Percentiles rank a stretch among this genome's conserved stretches.
These are phyloP conservation scores for Colletotrichum sp. DNA, from an alignment of 2,329 filamentous ascomycete species.

Conservation along the genomic window DNA sequence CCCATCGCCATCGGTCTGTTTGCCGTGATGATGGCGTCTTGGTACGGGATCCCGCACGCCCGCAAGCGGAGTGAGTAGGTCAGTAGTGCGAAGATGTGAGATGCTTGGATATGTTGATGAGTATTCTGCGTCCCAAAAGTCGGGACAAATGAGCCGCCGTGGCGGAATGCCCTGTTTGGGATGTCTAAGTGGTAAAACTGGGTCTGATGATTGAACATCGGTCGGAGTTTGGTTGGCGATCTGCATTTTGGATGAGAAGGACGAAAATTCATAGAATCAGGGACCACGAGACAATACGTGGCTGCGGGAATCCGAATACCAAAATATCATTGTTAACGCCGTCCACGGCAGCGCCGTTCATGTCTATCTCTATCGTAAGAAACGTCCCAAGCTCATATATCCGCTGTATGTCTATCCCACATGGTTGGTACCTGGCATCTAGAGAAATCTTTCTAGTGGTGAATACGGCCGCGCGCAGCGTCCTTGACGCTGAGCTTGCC, in stretches of 20 bases:
- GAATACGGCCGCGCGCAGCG: constrained; percentile 59
- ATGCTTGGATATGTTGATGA: no score
- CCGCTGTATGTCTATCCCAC: not conserved
- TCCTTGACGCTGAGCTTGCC: constrained; percentile 75
- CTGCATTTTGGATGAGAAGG: not conserved
- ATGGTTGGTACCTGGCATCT: not conserved
- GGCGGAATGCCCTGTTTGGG: not conserved
- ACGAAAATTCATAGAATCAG: not conserved
- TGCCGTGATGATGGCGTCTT: constrained; percentile 68
- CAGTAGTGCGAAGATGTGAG: not conserved
- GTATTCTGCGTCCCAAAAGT: not conserved
- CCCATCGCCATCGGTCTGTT: constrained; percentile 73
- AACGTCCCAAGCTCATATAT: not conserved
- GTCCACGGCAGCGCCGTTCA: not conserved
- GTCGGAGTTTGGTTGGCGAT: not conserved
- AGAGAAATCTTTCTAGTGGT: not conserved
- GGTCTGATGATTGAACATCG: not conserved
- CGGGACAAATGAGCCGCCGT: not conserved
- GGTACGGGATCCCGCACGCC: constrained; percentile 62
- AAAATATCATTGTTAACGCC: not conserved
- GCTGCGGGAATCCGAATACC: not conserved
- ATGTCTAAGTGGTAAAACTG: not conserved
- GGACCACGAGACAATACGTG: not conserved
- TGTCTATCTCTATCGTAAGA: constrained; percentile 12
- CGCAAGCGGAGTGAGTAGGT: constrained; percentile 64